These are phyloP conservation scores for Halophytophthora batemanensis DNA, from an alignment of 352 stramenopile genomes.

Conservation along the genomic window DNA sequence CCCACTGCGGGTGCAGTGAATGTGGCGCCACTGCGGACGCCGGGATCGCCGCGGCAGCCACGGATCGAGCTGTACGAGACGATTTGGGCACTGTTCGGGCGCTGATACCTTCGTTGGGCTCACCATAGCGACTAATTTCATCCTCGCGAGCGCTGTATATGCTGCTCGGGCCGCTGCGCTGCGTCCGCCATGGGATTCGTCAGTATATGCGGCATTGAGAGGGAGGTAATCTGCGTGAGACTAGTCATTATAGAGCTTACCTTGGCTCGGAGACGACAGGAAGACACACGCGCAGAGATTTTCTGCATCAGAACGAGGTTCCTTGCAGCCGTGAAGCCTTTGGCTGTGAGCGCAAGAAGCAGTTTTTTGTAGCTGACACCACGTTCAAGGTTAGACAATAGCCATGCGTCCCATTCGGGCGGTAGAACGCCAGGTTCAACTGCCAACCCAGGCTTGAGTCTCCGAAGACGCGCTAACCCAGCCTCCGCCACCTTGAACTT, in stretches of 20 bases:
- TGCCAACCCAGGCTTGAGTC: slow-evolving; percentile 60
- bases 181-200: neutral
- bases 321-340: slow-evolving; percentile 55
- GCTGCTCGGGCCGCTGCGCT: slow-evolving; percentile 35
- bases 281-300: slow-evolving; percentile 55
- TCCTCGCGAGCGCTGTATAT: slow-evolving; percentile 36
- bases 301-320: slow-evolving; percentile 60
- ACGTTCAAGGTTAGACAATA: slow-evolving; percentile 62
- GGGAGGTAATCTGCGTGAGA: neutral
- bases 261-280: slow-evolving; percentile 39
- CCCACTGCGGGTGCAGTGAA: slow-evolving; percentile 54
- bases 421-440: slow-evolving; percentile 51
- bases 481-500: slow-evolving; percentile 70
- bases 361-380: slow-evolving; percentile 44
- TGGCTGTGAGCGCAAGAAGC: slow-evolving; percentile 48
- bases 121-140: neutral
- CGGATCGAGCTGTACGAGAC: slow-evolving; percentile 18
- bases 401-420: slow-evolving; percentile 47
- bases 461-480: slow-evolving; percentile 48
- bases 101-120: slow-evolving; percentile 5
- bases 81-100: slow-evolving; percentile 12
- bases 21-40: slow-evolving; percentile 14
- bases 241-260: slow-evolving; percentile 15
- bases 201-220: slow-evolving; percentile 7
- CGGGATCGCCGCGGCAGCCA: slow-evolving; percentile 21